Evolutionary conservation across 495 filamentous ascomycete species (phyloP), one percentile per base, ranked within the genome.

Genomic region (Annulohypoxylon nitens): DNA sequence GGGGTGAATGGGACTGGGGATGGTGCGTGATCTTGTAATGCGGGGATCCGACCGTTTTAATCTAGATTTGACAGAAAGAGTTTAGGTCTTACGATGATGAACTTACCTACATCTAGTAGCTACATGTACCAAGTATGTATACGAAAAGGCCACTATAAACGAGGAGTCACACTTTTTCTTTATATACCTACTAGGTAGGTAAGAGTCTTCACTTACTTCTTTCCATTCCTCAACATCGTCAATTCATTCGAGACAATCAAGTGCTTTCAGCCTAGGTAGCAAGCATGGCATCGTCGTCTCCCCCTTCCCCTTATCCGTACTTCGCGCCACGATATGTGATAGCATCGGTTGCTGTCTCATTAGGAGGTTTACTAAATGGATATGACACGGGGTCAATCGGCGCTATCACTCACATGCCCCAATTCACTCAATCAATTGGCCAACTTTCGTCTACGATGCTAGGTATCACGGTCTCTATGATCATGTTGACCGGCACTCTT

Each of bases 331-430:
- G 71, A 30, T 79, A 79, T 16, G 75, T 78, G 33, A 60, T 76
- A 5, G 77, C 77, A 14, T 61, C 73, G 18, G n/a, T 74, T 9
- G 69, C 70, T 18, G 65, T 74, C 48, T 76, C 77, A 8, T 25
- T 77, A 2, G 77, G 75, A 2, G 77, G 75, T 23, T n/a, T 79
- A 14, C 55, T 79, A 12, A 77, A 77, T 66, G 75, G 87, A 5
- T 86, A 87, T 75, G 89, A 92, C 58, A 91, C 88, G 0, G 89
- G 90, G 3, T 86, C 85, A 4, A 90, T 92, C 53, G 90, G 90
- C 0, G 86, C 88, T 10, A 79, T 91, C 0, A 91, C 88, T 6
- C 79, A 83, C 20, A 91, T 93, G 90, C 80, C 81, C 0, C 77
- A 82, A 45, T 92, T 90, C 75, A 75, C 74, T 1, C 65, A 74